phyloP scores from a whole-genome alignment of 768 basidiomycete species.

The Asterophora lycoperdoides region DNA sequence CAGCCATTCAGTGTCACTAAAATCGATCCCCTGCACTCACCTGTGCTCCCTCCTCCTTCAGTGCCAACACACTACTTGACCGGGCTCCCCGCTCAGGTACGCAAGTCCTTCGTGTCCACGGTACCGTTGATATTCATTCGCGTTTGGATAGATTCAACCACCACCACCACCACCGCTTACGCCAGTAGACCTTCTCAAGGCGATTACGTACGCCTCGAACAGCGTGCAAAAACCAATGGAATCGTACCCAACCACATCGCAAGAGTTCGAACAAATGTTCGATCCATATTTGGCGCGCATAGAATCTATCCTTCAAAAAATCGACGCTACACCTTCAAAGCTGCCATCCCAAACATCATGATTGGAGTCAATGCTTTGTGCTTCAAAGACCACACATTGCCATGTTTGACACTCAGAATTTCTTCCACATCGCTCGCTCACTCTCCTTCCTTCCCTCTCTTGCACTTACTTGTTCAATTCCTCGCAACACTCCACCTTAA shows the following conservation, averaged over 20 bases:
- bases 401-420: too few relatives aligned
- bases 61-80: background rate
- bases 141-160: constrained; percentile 10
- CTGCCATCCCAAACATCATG: background rate
- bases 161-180: constrained; percentile 10
- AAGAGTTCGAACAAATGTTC: constrained; percentile 19
- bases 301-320: constrained; percentile 10
- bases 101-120: background rate
- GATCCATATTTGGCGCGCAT: constrained; percentile 12
- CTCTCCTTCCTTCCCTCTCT: too few relatives aligned
- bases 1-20: constrained; percentile 11
- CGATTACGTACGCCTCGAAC: constrained; percentile 18
- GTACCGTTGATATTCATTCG: background rate
- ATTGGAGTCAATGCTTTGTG: background rate
- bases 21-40: constrained; percentile 16
- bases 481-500: too few relatives aligned
- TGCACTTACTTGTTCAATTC: too few relatives aligned
- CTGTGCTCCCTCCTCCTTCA: constrained; percentile 11
- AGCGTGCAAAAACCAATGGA: constrained; percentile 1
- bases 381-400: too few relatives aligned
- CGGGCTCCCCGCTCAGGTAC: constrained; percentile 5
- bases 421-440: too few relatives aligned
- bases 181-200: constrained; percentile 13
- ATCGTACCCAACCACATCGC: constrained; percentile 3
- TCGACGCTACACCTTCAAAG: background rate